Percentiles rank a stretch among this genome's conserved stretches.
phyloP scores from a whole-genome alignment of 352 stramenopile species.

The Globisporangium mamillatum region DNA sequence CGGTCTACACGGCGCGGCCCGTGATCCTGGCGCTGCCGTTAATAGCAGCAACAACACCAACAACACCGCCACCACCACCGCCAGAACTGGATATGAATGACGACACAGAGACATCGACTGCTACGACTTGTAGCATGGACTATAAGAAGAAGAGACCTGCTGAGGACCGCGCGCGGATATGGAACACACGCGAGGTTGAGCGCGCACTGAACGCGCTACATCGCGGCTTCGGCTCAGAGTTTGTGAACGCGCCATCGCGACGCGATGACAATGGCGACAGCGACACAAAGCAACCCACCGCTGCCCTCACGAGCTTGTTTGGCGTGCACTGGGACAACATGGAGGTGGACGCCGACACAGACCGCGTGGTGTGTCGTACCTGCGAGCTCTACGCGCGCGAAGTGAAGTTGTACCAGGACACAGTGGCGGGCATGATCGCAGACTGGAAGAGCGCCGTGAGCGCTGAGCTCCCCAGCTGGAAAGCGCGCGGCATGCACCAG shows the following conservation, averaged over 20 bases:
- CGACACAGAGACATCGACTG: background rate
- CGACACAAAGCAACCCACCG: constrained; percentile 1
- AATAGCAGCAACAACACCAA: constrained; percentile 14
- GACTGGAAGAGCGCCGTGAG: constrained; percentile 42
- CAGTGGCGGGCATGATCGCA: constrained; percentile 39
- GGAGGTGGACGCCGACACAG: constrained; percentile 29
- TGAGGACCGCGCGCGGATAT: background rate
- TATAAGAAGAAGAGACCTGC: background rate
- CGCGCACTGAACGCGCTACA: constrained; percentile 14
- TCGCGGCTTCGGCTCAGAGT: constrained; percentile 12
- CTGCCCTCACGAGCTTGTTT: constrained; percentile 39
- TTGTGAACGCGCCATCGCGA: constrained; percentile 10
- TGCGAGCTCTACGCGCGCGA: constrained; percentile 49
- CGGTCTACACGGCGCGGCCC: constrained; percentile 48
- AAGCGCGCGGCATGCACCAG: constrained; percentile 48
- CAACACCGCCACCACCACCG: background rate
- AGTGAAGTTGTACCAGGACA: constrained; percentile 42
- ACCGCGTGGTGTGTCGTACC: constrained; percentile 30
- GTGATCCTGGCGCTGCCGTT: constrained; percentile 42
- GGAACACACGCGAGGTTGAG: background rate
- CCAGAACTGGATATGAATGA: background rate
- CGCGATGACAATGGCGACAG: background rate
- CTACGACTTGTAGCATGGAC: background rate
- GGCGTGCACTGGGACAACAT: constrained; percentile 69
- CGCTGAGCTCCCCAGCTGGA: constrained; percentile 34